Evolutionary conservation across 371 early-diverging fungal species (phyloP).

Genomic region (Apophysomyces variabilis): DNA sequence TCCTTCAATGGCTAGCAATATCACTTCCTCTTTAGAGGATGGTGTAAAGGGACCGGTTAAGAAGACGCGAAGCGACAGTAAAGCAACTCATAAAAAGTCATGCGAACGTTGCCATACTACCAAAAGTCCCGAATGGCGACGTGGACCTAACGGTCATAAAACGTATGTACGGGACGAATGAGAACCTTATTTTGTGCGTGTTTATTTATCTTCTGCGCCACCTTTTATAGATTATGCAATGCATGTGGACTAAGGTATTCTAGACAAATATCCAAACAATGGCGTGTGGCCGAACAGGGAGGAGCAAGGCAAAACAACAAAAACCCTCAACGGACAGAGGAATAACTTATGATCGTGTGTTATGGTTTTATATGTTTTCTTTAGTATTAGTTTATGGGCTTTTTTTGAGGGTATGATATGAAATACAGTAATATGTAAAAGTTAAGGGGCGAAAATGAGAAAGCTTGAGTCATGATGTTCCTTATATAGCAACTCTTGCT

Average conservation of each 20-base stretch:
- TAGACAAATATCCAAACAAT: constrained; percentile 20
- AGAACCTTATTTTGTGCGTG: constrained; percentile 5
- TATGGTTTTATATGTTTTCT: too few species aligned
- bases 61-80: neutral
- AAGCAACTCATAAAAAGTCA: constrained; percentile 31
- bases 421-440: too few species aligned
- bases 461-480: too few species aligned
- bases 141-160: constrained; percentile 80
- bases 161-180: constrained; percentile 51
- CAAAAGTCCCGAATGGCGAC: constrained; percentile 79
- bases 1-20: neutral
- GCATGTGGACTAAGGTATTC: constrained; percentile 81
- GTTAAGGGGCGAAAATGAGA: too few species aligned
- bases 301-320: neutral
- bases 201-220: constrained; percentile 4
- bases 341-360: neutral
- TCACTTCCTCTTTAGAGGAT: neutral
- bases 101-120: constrained; percentile 74
- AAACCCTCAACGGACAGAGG: neutral
- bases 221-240: constrained; percentile 65
- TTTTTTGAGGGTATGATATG: too few species aligned
- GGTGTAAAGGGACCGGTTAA: neutral
- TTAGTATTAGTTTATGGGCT: too few species aligned
- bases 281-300: constrained; percentile 1
- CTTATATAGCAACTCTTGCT: too few species aligned